Evolutionary conservation across 768 basidiomycete species (phyloP).

Genomic region (Clavaria fumosa): DNA sequence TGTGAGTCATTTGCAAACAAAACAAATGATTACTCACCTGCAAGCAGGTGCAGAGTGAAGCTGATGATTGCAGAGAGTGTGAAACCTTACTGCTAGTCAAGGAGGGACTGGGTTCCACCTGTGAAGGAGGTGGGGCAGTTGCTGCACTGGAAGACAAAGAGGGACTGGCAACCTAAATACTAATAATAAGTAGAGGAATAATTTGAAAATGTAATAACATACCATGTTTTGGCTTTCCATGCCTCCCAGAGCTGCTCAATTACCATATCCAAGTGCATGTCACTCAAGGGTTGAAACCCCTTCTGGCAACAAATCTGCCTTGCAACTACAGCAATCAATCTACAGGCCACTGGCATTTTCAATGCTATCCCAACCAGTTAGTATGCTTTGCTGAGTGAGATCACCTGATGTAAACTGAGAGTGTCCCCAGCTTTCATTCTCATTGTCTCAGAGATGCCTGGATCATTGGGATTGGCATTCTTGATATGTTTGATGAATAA

Average conservation of each 20-base stretch:
- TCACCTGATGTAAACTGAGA: slow-evolving; percentile 7
- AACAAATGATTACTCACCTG: not conserved
- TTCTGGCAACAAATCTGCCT: slow-evolving; percentile 2
- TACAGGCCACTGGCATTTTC: slow-evolving; percentile 6
- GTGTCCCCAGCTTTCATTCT: slow-evolving; percentile 8
- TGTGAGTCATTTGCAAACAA: not conserved
- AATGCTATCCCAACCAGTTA: slow-evolving; percentile 7
- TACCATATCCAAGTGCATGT: slow-evolving; percentile 1
- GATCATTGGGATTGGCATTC: slow-evolving; percentile 4
- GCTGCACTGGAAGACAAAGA: not conserved
- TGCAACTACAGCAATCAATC: slow-evolving; percentile 9
- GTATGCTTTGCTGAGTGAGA: not conserved
- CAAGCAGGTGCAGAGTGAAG: not conserved
- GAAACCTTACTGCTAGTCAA: not conserved
- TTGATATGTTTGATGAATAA: slow-evolving; percentile 1
- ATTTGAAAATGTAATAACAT: not conserved
- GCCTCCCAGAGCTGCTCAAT: not conserved
- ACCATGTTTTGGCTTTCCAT: slow-evolving; percentile 2
- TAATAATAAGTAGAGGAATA: not conserved
- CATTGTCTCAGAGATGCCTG: slow-evolving; percentile 5
- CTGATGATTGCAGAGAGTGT: not conserved
- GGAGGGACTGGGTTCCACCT: not conserved
- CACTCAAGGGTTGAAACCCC: not conserved
- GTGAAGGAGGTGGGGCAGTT: not conserved
- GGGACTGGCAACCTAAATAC: not conserved